phyloP scores from a whole-genome alignment of 164 flowering plant genomes.

The Litsea cubeba region DNA sequence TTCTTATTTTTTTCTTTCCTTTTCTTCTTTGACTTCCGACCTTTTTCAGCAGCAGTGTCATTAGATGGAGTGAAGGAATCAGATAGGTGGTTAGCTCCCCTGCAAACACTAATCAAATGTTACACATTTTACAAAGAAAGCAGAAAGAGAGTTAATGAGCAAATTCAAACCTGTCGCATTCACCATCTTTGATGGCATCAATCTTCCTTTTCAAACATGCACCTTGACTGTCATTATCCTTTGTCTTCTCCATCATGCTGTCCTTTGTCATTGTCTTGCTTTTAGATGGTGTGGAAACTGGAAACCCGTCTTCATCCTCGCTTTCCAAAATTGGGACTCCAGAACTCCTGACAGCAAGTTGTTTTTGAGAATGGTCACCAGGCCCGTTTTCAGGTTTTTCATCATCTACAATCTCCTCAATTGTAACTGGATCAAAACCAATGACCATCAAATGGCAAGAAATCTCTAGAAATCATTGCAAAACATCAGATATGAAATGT shows the following conservation, averaged over 20 bases:
- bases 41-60: constrained; percentile 17
- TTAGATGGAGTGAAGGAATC: constrained; percentile 20
- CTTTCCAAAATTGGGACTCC: constrained; percentile 41
- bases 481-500: too few species aligned
- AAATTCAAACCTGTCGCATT: constrained; percentile 38
- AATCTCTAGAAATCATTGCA: too few species aligned
- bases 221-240: constrained; percentile 18
- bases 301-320: constrained; percentile 99
- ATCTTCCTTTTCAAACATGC: constrained; percentile 42
- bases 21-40: constrained; percentile 38
- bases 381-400: constrained; percentile 44
- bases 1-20: constrained; percentile 28
- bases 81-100: neutral
- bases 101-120: neutral
- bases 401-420: constrained; percentile 86
- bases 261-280: constrained; percentile 18
- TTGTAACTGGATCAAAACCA: constrained; percentile 45
- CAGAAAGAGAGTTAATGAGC: neutral
- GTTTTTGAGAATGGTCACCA: constrained; percentile 24
- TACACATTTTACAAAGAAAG: neutral
- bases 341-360: constrained; percentile 39
- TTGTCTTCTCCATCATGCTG: constrained; percentile 29
- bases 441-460: neutral
- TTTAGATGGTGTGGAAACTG: constrained; percentile 32
- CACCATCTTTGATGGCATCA: constrained; percentile 30